Evolutionary conservation across 176 grass and related monocot genomes (phyloP), one percentile per base, ranked within the genome.

Genomic region (Cenchrus purpureus): DNA sequence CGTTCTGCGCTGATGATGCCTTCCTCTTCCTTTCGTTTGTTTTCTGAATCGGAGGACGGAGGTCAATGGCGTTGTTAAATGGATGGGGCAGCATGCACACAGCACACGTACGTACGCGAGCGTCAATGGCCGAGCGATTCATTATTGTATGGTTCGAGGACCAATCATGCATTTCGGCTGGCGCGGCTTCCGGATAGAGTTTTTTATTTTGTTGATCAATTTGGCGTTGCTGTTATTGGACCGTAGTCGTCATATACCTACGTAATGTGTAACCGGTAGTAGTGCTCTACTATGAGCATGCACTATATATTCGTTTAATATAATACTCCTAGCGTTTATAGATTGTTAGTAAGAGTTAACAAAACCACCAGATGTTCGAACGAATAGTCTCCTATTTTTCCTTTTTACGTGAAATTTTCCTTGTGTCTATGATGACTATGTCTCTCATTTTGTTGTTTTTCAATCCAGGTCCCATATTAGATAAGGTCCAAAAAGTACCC

Each of bases 1-100:
- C 13, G 16, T 29, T 37, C 9, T 43, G 7, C 20, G 22, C 1
- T 25, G 25, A 25, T 25, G 25, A 25, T 25, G 25, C 7, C 15
- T 3, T 10, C 1, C 4, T 2, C 4, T 2, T 31, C 8, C 17
- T 4, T 20, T 53, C 13, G 51, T 55, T 55, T 6, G 1, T 50
- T 50, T 10, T 43, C 4, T 40, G n/a, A 16, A 31, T 15, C 7
- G 70, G 4, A n/a, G 8, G 20, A 25, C 25, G 25, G 25, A 74
- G 61, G 77, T 85, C 82, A 85, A 89, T 70, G 60, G 40, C 52
- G 54, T 68, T 76, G 77, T 68, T 31, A 68, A 68, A 60, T 73
- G 48, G 40, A n/a, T 22, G 40, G 37, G 37, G 70, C 25, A 25
- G 25, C 25, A 25, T 25, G 25, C 25, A 25, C 25, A 62, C 40